These are phyloP conservation scores for Salix brachista DNA, from an alignment of 345 rosid genomes.

Conservation along the genomic window DNA sequence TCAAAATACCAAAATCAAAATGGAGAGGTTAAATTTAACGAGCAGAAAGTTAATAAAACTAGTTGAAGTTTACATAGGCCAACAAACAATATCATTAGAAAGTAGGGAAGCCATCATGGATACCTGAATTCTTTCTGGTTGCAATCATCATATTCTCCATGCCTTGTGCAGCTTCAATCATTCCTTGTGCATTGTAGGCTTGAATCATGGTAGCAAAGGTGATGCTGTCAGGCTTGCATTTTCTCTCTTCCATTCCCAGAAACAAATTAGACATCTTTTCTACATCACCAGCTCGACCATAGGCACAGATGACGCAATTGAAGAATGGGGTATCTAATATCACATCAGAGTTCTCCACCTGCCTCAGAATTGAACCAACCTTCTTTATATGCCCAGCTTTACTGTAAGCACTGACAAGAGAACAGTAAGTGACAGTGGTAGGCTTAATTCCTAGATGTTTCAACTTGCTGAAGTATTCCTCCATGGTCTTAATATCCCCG, in stretches of 20 bases:
- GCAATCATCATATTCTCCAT: slow-evolving; percentile 47
- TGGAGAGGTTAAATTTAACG: neutral
- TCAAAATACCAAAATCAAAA: neutral
- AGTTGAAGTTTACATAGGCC: neutral
- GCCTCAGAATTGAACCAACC: slow-evolving; percentile 69
- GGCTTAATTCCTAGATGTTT: slow-evolving; percentile 83
- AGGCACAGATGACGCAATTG: slow-evolving; percentile 73
- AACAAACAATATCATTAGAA: neutral
- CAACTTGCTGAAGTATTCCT: slow-evolving; percentile 57
- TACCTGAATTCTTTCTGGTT: slow-evolving; percentile 35
- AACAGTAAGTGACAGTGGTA: slow-evolving; percentile 64
- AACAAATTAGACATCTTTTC: slow-evolving; percentile 64
- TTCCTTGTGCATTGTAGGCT: slow-evolving; percentile 58
- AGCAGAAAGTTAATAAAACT: neutral
- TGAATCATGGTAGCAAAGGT: slow-evolving; percentile 72
- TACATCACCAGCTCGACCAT: slow-evolving; percentile 63
- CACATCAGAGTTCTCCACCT: slow-evolving; percentile 74
- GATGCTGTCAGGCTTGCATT: slow-evolving; percentile 58
- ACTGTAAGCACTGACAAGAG: slow-evolving; percentile 62
- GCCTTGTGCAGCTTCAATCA: slow-evolving; percentile 52
- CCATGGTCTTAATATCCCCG: slow-evolving; percentile 58
- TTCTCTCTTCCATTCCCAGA: slow-evolving; percentile 56
- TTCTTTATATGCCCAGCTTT: slow-evolving; percentile 51
- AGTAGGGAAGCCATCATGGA: neutral
- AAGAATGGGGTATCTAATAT: slow-evolving; percentile 69